A percentile compares a stretch with the other conserved stretches of the same genome.
Conservation (phyloP, 768 basidiomycete genomes). For the Phlegmacium glaucopus region DNA sequence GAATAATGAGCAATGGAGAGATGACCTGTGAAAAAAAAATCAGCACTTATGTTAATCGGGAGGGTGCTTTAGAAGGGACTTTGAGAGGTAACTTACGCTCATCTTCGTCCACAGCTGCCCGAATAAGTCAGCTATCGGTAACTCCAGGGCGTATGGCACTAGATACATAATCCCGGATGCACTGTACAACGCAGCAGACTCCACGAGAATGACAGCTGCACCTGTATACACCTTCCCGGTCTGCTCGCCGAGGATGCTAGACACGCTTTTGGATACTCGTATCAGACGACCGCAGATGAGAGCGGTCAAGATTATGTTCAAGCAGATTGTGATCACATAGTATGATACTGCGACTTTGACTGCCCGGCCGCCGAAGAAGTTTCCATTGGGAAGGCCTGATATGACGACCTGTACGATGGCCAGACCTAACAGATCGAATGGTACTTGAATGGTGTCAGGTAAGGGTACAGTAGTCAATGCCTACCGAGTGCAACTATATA, state of each 20-base stretch:
- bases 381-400: slow-evolving; percentile 35
- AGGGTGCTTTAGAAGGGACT: too few relatives aligned
- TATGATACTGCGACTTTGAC: slow-evolving; percentile 38
- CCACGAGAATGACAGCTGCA: slow-evolving; percentile 33
- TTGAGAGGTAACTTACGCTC: slow-evolving; percentile 27
- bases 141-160: slow-evolving; percentile 33
- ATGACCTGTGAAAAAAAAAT: too few relatives aligned
- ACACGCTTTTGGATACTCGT: slow-evolving; percentile 24
- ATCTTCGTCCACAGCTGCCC: slow-evolving; percentile 41
- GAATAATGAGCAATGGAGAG: slow-evolving; percentile 21
- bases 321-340: slow-evolving; percentile 35
- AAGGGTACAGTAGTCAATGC: not conserved
- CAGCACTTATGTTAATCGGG: slow-evolving; percentile 12
- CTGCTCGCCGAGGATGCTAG: slow-evolving; percentile 24
- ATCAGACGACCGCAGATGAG: slow-evolving; percentile 38
- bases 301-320: slow-evolving; percentile 40
- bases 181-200: slow-evolving; percentile 38
- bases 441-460: too few relatives aligned
- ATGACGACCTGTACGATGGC: slow-evolving; percentile 38
- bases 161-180: slow-evolving; percentile 35
- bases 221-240: slow-evolving; percentile 34
- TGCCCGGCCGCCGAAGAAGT: slow-evolving; percentile 35
- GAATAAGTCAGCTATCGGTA: slow-evolving; percentile 31
- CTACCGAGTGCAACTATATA: slow-evolving; percentile 27
- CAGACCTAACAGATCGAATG: slow-evolving; percentile 24